Percentiles rank a stretch among this genome's conserved stretches.
phyloP scores from a whole-genome alignment of 495 filamentous ascomycete species.

The Hyaloscypha bicolor region DNA sequence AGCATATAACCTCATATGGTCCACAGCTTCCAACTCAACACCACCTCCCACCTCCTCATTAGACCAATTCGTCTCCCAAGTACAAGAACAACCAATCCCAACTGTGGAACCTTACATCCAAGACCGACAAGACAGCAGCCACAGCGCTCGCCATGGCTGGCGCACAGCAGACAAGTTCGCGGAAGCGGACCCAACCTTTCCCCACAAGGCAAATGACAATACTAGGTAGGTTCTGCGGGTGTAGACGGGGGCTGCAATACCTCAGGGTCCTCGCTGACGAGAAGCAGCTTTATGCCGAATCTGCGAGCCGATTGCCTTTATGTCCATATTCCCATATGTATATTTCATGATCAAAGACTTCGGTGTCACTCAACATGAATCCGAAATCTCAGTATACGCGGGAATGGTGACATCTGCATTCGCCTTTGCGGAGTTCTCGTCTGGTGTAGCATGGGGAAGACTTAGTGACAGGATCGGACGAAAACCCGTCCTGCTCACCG shows the following conservation, averaged over 20 bases:
- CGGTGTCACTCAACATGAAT: conserved; percentile 67
- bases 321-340: conserved; percentile 98
- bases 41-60: conserved; percentile 2
- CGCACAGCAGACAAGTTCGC: conserved; percentile 21
- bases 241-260: neutral
- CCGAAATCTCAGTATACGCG: conserved; percentile 85
- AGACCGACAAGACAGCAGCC: neutral
- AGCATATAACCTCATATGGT: conserved; percentile 27
- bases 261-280: neutral
- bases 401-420: conserved; percentile 97
- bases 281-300: conserved; percentile 83
- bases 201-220: conserved; percentile 68
- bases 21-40: conserved; percentile 15
- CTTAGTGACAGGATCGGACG: conserved; percentile 91
- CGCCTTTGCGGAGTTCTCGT: conserved; percentile 91
- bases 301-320: conserved; percentile 98
- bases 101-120: neutral
- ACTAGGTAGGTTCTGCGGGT: conserved; percentile 56
- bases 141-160: conserved; percentile 23
- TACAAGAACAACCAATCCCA: neutral
- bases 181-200: conserved; percentile 41
- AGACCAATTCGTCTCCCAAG: conserved; percentile 1
- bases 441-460: conserved; percentile 88
- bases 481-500: conserved; percentile 89
- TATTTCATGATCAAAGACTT: conserved; percentile 98